Evolutionary conservation across 2,329 filamentous ascomycete genomes (phyloP).

Genomic region (Diplodia mutila): DNA sequence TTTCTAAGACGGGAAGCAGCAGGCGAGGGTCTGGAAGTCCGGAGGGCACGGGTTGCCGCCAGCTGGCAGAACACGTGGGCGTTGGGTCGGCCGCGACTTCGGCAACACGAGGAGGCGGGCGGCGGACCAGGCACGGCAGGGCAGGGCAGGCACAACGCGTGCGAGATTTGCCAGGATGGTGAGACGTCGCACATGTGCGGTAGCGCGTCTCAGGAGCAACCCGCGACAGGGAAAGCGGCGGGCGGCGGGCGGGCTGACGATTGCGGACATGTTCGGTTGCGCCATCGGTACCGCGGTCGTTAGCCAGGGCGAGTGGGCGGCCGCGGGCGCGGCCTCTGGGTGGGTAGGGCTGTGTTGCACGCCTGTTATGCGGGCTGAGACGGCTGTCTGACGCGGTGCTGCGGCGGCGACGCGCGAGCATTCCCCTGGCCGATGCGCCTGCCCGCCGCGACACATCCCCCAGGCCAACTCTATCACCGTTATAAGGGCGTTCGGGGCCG

Average conservation of each 20-base stretch:
- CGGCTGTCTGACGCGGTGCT: constrained; percentile 17
- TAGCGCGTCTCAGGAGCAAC: constrained; percentile 16
- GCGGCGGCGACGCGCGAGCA: constrained; percentile 7
- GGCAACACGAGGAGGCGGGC: neutral
- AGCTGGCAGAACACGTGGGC: constrained; percentile 15
- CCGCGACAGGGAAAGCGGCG: constrained; percentile 2
- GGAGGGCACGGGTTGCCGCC: too few species aligned
- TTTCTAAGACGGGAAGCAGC: neutral
- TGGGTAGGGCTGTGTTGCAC: constrained; percentile 4
- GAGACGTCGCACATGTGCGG: constrained; percentile 15
- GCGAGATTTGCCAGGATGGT: constrained; percentile 15
- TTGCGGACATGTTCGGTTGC: neutral
- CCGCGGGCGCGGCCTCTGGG: neutral
- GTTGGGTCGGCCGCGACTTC: neutral
- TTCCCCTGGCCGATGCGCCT: constrained; percentile 5
- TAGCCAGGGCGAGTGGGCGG: neutral
- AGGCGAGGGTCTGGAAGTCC: too few species aligned
- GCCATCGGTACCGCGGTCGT: neutral
- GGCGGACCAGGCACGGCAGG: neutral
- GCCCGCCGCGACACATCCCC: neutral
- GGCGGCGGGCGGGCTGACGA: neutral
- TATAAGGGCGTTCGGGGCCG: constrained; percentile 3
- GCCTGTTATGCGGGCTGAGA: constrained; percentile 22
- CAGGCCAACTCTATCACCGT: neutral
- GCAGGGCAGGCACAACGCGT: neutral